These are phyloP conservation scores for Colletotrichum shisoi DNA, from an alignment of 2,329 filamentous ascomycete genomes.

Conservation along the genomic window DNA sequence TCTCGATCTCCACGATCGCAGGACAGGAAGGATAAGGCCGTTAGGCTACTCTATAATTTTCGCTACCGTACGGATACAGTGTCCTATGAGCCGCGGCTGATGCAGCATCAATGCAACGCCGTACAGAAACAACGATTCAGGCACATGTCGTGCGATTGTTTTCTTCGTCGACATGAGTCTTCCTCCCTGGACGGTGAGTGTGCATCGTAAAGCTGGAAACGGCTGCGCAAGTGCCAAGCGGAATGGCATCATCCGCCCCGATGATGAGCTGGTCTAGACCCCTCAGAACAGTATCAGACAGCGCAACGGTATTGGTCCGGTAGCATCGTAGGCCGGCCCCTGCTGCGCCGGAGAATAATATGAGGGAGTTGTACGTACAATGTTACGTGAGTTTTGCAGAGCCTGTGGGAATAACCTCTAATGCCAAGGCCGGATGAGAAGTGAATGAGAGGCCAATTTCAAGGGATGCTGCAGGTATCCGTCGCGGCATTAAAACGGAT, in stretches of 20 bases:
- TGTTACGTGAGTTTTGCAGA: constrained; percentile 4
- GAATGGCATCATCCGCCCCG: constrained; percentile 1
- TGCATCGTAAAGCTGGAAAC: background rate
- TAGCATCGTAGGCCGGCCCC: background rate
- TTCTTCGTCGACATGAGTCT: background rate
- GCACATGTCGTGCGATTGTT: background rate
- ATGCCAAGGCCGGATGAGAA: constrained; percentile 11
- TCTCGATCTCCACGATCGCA: background rate
- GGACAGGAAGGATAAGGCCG: background rate
- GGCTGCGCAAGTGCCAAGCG: constrained; percentile 3
- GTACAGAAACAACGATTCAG: background rate
- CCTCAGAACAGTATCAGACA: background rate
- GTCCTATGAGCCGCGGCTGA: background rate
- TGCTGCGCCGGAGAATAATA: background rate
- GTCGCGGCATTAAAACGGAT: constrained; percentile 27
- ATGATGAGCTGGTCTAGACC: background rate
- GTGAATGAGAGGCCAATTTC: constrained; percentile 22
- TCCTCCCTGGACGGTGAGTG: background rate
- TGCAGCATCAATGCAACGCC: constrained; percentile 8
- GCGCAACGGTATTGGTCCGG: background rate
- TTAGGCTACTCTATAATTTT: background rate
- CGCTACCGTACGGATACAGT: too few species aligned
- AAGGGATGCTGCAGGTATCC: constrained; percentile 8
- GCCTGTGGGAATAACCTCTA: constrained; percentile 28
- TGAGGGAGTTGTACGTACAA: background rate